Conservation (phyloP, 192 early-diverging fungal species). For the Phycomyces blakesleeanus region DNA sequence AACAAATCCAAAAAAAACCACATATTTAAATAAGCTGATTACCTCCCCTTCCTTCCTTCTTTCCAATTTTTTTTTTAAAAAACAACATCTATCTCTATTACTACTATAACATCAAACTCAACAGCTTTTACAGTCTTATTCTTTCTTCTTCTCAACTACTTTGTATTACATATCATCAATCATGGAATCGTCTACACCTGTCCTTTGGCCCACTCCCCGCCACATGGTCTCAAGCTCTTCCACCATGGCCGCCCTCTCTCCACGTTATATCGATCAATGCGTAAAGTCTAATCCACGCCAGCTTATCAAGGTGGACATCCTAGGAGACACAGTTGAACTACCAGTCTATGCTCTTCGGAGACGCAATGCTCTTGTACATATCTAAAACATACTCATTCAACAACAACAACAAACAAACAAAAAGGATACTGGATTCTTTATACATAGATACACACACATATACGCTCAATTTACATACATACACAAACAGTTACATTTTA, state of each 20-base stretch:
- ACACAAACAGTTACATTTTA: too few species aligned
- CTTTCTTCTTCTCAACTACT: too few species aligned
- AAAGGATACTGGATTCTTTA: too few species aligned
- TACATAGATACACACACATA: too few species aligned
- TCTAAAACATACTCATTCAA: slow-evolving; percentile 1
- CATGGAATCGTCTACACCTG: too few species aligned
- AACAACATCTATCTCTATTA: neutral
- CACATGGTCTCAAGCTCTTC: neutral
- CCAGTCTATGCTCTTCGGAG: slow-evolving; percentile 9
- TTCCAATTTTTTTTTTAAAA: neutral
- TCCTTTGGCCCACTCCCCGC: too few species aligned
- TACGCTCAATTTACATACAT: too few species aligned
- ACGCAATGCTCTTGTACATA: slow-evolving; percentile 14
- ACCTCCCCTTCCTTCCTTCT: neutral
- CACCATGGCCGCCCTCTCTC: neutral
- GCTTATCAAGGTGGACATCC: slow-evolving; percentile 10
- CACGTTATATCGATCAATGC: slow-evolving; percentile 13
- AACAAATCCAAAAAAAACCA: too few species aligned
- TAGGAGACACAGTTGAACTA: slow-evolving; percentile 12
- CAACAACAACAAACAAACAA: neutral
- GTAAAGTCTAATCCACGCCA: slow-evolving; percentile 13
- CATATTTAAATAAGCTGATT: neutral
- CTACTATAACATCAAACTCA: too few species aligned
- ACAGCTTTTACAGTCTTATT: too few species aligned
- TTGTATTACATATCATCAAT: too few species aligned